These are phyloP conservation scores for Nakazawaea peltata DNA, from an alignment of 805 yeast species.

Conservation along the genomic window DNA sequence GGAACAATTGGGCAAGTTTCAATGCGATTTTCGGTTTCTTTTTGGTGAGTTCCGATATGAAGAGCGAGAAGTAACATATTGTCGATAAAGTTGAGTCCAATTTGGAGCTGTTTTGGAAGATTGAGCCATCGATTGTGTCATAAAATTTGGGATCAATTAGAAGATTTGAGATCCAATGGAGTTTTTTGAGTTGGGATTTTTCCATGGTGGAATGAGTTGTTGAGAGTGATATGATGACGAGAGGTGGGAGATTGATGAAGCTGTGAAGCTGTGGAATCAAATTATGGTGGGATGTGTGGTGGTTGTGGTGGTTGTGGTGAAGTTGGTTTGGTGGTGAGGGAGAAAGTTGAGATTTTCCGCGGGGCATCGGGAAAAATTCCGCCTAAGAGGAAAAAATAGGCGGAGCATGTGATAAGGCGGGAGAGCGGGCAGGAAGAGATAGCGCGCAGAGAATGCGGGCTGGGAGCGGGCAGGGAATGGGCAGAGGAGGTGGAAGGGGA, in stretches of 20 bases:
- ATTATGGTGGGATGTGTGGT: neutral
- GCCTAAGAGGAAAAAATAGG: too few relatives aligned
- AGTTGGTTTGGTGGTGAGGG: neutral
- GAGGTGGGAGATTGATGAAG: too few relatives aligned
- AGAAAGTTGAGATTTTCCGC: neutral
- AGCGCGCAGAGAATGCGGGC: too few relatives aligned
- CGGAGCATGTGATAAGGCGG: too few relatives aligned
- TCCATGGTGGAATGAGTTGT: too few relatives aligned
- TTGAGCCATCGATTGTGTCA: slow-evolving; percentile 16
- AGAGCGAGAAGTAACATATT: slow-evolving; percentile 22
- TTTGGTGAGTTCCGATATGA: slow-evolving; percentile 18
- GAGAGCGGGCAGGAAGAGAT: too few relatives aligned
- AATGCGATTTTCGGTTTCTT: slow-evolving; percentile 16
- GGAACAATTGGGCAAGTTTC: too few relatives aligned
- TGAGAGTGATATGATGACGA: too few relatives aligned
- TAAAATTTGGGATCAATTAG: slow-evolving; percentile 19
- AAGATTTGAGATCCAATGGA: slow-evolving; percentile 12
- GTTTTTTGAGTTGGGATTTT: neutral
- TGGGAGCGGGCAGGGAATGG: too few relatives aligned
- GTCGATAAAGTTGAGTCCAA: slow-evolving; percentile 25
- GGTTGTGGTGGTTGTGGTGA: neutral
- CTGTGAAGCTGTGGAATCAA: too few relatives aligned
- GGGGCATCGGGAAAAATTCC: too few relatives aligned
- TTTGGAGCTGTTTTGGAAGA: slow-evolving; percentile 18
- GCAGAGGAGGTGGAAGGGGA: too few relatives aligned